A percentile compares a stretch with the other conserved stretches of the same genome.
Conservation (phyloP, 148 eudicot genomes). For the Diospyros kaki region DNA sequence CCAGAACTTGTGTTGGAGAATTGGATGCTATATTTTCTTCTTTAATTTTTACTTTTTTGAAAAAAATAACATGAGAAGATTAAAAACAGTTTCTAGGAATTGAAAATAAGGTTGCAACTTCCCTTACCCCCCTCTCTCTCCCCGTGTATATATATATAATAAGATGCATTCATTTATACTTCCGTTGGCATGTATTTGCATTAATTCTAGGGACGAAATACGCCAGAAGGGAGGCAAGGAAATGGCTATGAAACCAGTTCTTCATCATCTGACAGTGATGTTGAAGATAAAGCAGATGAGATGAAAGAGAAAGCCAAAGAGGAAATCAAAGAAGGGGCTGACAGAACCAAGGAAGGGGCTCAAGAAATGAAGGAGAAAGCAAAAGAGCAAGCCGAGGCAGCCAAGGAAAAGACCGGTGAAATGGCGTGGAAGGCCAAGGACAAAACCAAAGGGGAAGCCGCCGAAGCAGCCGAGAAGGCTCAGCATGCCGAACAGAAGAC, state of each 20-base stretch:
- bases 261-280: constrained; percentile 15
- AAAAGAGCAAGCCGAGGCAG: not conserved
- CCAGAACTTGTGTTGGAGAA: too few relatives aligned
- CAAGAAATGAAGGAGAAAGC: constrained; percentile 26
- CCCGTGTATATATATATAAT: too few relatives aligned
- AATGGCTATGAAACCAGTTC: constrained; percentile 12
- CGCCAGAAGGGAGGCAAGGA: constrained; percentile 12
- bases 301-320: constrained; percentile 23
- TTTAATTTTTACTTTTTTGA: too few relatives aligned
- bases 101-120: too few relatives aligned
- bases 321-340: constrained; percentile 8
- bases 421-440: constrained; percentile 17
- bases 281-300: constrained; percentile 17
- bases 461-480: not conserved
- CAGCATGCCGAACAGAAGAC: not conserved
- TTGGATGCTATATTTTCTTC: too few relatives aligned
- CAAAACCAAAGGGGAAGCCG: constrained; percentile 12
- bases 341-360: constrained; percentile 18
- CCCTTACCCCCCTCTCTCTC: too few relatives aligned
- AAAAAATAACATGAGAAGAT: too few relatives aligned
- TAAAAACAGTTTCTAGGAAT: too few relatives aligned
- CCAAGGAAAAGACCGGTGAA: constrained; percentile 17
- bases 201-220: constrained; percentile 15
- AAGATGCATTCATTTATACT: too few relatives aligned
- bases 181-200: not conserved